Evolutionary conservation across 2,329 filamentous ascomycete species (phyloP).

Genomic region (Xylaria sp.): DNA sequence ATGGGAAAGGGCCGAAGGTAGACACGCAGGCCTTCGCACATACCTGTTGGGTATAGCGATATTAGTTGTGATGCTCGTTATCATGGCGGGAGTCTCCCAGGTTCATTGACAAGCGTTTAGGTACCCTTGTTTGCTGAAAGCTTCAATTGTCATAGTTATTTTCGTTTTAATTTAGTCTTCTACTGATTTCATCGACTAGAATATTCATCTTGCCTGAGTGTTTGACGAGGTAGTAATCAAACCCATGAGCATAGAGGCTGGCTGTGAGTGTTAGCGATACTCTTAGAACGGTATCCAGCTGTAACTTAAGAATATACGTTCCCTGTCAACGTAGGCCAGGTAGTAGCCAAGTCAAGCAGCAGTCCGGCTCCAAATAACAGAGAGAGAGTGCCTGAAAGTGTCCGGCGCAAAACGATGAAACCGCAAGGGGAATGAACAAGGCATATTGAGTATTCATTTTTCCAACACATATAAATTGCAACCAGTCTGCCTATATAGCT

Average conservation of each 20-base stretch:
- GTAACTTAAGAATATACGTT: constrained; percentile 13
- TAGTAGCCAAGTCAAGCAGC: too few relatives aligned
- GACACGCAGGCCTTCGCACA: constrained; percentile 41
- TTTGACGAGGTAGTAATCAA: constrained; percentile 26
- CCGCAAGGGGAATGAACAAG: too few relatives aligned
- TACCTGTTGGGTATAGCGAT: constrained; percentile 15
- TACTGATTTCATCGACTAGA: constrained; percentile 22
- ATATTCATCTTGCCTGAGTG: constrained; percentile 21
- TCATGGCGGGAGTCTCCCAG: neutral
- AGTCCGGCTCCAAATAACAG: too few relatives aligned
- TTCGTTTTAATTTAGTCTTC: constrained; percentile 19
- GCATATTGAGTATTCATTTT: too few relatives aligned
- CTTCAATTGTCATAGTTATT: constrained; percentile 46
- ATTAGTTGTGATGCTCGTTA: neutral
- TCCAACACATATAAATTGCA: too few relatives aligned
- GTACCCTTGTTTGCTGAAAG: constrained; percentile 36
- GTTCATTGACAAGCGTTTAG: constrained; percentile 37
- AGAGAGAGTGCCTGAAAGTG: too few relatives aligned
- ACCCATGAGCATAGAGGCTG: constrained; percentile 28
- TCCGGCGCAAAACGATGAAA: too few relatives aligned
- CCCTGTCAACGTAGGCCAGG: too few relatives aligned
- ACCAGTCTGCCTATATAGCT: too few relatives aligned
- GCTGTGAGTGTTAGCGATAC: constrained; percentile 23
- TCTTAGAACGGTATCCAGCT: neutral
- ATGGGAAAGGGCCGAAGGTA: constrained; percentile 35